Evolutionary conservation across 2,329 filamentous ascomycete species (phyloP), one percentile per base, ranked within the genome.

Genomic region (Penicillium sp.): DNA sequence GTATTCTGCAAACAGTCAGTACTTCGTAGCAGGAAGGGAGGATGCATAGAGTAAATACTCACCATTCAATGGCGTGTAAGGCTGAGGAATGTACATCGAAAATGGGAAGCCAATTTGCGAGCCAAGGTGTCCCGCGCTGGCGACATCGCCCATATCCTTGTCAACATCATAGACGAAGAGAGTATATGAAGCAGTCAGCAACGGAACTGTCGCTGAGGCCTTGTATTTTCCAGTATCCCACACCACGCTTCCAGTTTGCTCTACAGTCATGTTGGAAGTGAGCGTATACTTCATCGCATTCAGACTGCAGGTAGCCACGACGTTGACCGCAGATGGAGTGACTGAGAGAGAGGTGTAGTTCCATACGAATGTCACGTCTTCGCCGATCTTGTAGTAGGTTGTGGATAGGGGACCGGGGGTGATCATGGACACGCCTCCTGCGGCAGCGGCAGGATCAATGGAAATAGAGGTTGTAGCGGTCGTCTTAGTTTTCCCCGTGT

Each of bases 331-430:
- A 1, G 75, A 73, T 0, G 83, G 83, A 0, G 79, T 81, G 14
- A 79, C 73, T 16, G 73, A 76, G 19, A 86, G 70, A 10, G 80
- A 83, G 12, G 83, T 87, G 68, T 85, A 86, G 68, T 87, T 86
- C 83, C 83, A 87, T 16, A 74, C 77, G 57, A 86, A 84, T 0
- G 82, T 85, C 27, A 85, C 71, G 51, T 73, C 75, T 37, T 85
- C 75, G 14, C 80, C 80, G 57, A 86, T 79, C 66, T 84, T 86
- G 75, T 82, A 85, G 69, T 80, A 86, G 46, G 77, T 76, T 4
- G 76, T 70, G 13, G 75, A 72, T 8, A 73, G 64, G 8, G 73
- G 64, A 41, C 72, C 71, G 2, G 83, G 83, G 5, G 80, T 83
- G 46, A 84, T 71, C 79, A 86, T 81, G 37, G 75, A 73, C 47